Conservation (phyloP, 257 asterid species). For the Salvia miltiorrhiza region DNA sequence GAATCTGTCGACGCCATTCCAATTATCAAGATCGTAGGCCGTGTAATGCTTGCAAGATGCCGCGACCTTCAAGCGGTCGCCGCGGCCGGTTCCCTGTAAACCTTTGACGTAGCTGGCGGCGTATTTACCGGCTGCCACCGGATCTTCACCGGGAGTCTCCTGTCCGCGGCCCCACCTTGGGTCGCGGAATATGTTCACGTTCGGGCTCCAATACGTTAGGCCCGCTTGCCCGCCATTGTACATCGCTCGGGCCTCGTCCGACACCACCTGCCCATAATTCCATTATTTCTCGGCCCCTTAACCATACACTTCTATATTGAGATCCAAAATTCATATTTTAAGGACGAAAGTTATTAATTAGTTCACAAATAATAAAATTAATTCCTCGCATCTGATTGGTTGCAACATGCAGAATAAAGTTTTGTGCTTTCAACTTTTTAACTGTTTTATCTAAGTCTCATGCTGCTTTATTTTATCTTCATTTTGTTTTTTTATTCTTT, state of each 20-base stretch:
- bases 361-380: not conserved
- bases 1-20: slow-evolving; percentile 75
- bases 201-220: slow-evolving; percentile 89
- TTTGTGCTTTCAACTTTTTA: not conserved
- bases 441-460: not conserved
- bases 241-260: slow-evolving; percentile 88
- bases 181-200: slow-evolving; percentile 74
- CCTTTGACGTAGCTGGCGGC: slow-evolving; percentile 69
- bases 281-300: no score
- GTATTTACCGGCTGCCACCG: slow-evolving; percentile 55
- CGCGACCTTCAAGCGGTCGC: slow-evolving; percentile 70
- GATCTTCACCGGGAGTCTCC: slow-evolving; percentile 94
- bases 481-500: not conserved
- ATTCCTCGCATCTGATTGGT: not conserved
- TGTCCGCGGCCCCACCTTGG: slow-evolving; percentile 96
- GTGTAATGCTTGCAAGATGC: slow-evolving; percentile 90
- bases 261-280: slow-evolving; percentile 48
- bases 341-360: no score
- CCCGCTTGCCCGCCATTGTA: slow-evolving; percentile 77
- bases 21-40: slow-evolving; percentile 80
- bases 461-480: not conserved
- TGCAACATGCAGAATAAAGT: not conserved
- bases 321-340: no score
- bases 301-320: no score
- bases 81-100: slow-evolving; percentile 52